Percentiles rank a stretch among this genome's conserved stretches.
phyloP scores from a whole-genome alignment of 805 yeast species.

The Candida boleticola region DNA sequence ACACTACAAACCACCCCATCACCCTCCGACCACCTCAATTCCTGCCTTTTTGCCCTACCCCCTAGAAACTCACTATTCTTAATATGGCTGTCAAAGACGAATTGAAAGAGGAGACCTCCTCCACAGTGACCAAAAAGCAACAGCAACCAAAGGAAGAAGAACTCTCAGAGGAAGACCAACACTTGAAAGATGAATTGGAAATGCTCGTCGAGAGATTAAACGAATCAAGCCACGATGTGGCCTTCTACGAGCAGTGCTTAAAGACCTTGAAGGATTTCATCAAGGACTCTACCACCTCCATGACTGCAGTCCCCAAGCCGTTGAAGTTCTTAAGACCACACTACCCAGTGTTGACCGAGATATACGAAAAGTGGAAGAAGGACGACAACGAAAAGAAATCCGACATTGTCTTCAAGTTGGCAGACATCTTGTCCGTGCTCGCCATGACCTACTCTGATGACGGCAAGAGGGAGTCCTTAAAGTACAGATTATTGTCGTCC shows the following conservation, averaged over 20 bases:
- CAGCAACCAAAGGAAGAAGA: conserved; percentile 61
- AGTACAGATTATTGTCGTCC: conserved; percentile 61
- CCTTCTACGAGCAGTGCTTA: conserved; percentile 60
- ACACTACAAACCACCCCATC: too few species aligned
- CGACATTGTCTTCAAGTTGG: conserved; percentile 54
- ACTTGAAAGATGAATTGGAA: conserved; percentile 83
- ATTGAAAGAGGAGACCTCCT: conserved; percentile 15
- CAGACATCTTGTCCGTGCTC: conserved; percentile 87
- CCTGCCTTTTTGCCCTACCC: too few species aligned
- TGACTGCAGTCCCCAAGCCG: conserved; percentile 99
- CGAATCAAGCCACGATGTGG: conserved; percentile 45
- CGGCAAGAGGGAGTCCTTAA: conserved; percentile 74
- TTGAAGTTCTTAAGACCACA: conserved; percentile 91
- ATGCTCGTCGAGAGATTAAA: conserved; percentile 75
- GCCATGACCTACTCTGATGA: conserved; percentile 92
- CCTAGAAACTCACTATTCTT: too few species aligned
- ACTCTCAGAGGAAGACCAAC: conserved; percentile 88
- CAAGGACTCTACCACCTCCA: conserved; percentile 91
- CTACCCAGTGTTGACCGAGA: conserved; percentile 62
- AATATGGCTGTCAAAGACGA: conserved; percentile 33
- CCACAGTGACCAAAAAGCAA: conserved; percentile 17
- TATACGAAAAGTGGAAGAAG: conserved; percentile 65
- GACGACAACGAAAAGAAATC: conserved; percentile 24
- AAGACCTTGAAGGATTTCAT: conserved; percentile 71
- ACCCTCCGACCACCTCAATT: too few species aligned